Percentiles rank a stretch among this genome's conserved stretches.
These are phyloP conservation scores for Aphanomyces cochlioides DNA, from an alignment of 352 stramenopile genomes.

Conservation along the genomic window DNA sequence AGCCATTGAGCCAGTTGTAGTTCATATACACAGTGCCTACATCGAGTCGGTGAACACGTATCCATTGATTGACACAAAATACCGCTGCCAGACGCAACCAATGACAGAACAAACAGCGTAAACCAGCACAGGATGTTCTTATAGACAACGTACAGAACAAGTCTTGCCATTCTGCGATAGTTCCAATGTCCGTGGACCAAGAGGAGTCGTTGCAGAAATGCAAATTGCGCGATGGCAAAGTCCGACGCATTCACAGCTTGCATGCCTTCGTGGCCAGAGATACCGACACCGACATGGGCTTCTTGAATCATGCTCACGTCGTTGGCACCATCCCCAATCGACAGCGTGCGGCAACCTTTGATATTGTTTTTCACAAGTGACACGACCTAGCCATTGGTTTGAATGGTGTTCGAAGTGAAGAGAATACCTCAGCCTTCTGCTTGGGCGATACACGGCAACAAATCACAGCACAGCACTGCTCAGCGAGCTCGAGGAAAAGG, in stretches of 20 bases:
- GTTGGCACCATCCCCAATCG: constrained; percentile 98
- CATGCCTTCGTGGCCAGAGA: constrained; percentile 98
- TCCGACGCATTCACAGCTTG: constrained; percentile 97
- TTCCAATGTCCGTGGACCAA: constrained; percentile 99
- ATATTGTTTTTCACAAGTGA: constrained; percentile 82
- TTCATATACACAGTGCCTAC: constrained; percentile 72
- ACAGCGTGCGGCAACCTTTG: constrained; percentile 85
- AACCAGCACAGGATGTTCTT: constrained; percentile 95
- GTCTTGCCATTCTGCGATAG: constrained; percentile 94
- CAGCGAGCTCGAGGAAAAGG: constrained; percentile 80
- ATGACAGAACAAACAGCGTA: constrained; percentile 84
- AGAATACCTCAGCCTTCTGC: constrained; percentile 80
- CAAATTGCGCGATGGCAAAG: constrained; percentile 98
- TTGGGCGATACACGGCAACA: constrained; percentile 89
- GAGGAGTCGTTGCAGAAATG: constrained; percentile 93
- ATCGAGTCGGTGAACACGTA: not conserved
- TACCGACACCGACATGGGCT: constrained; percentile 97
- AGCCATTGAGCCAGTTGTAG: constrained; percentile 91
- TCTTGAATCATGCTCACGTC: constrained; percentile 99
- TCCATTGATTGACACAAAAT: not conserved
- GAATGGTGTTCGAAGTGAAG: not conserved
- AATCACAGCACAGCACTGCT: constrained; percentile 82
- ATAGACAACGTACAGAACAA: constrained; percentile 98
- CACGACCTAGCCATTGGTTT: constrained; percentile 44
- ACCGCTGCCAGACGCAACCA: constrained; percentile 63